A percentile compares a stretch with the other conserved stretches of the same genome.
phyloP scores from a whole-genome alignment of 164 flowering plant genomes.

The Nymphaea thermarum region DNA sequence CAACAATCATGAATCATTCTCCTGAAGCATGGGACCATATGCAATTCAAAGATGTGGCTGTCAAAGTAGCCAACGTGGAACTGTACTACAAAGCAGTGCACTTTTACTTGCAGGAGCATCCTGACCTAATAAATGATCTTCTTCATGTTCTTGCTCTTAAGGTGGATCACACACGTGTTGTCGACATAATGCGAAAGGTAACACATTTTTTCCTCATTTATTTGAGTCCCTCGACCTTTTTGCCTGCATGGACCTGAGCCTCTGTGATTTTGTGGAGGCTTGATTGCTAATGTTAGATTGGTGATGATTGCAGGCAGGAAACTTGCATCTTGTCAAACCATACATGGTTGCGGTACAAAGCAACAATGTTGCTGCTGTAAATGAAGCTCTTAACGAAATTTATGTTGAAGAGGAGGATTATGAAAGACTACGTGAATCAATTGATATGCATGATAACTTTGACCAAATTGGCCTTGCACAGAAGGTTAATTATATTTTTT shows the following conservation, averaged over 20 bases:
- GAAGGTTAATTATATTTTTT: conserved; percentile 40
- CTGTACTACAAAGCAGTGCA: conserved; percentile 96
- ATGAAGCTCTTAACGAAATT: conserved; percentile 88
- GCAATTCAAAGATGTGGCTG: conserved; percentile 95
- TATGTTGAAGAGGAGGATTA: conserved; percentile 93
- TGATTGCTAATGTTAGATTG: neutral
- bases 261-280: neutral
- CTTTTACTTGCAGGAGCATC: conserved; percentile 97
- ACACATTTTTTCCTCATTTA: neutral
- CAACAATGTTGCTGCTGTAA: conserved; percentile 90
- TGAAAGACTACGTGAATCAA: conserved; percentile 88
- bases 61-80: conserved; percentile 96
- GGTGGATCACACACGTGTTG: conserved; percentile 92
- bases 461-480: conserved; percentile 98
- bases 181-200: conserved; percentile 99
- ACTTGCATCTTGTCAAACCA: conserved; percentile 87
- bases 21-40: conserved; percentile 99
- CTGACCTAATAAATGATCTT: conserved; percentile 85
- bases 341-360: conserved; percentile 99
- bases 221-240: neutral
- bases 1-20: conserved; percentile 96
- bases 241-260: neutral
- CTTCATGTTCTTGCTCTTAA: conserved; percentile 93
- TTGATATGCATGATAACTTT: conserved; percentile 90
- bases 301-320: conserved; percentile 60